Conservation (phyloP, 768 basidiomycete genomes). For the Boletus fagicola region DNA sequence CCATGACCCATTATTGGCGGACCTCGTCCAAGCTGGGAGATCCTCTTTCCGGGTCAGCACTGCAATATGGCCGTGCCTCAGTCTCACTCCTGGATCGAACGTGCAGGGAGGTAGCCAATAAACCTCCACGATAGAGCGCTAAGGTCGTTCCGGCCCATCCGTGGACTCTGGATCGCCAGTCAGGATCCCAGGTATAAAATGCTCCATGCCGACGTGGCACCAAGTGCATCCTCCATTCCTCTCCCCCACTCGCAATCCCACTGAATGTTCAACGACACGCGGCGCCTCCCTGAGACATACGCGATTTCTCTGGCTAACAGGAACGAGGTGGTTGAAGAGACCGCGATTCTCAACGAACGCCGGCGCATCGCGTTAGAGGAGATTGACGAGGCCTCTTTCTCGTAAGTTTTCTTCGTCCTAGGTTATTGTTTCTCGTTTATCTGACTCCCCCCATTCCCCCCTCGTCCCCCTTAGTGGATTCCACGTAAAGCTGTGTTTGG, state of each 20-base stretch:
- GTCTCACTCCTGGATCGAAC: background rate
- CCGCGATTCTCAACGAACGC: background rate
- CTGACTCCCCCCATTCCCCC: background rate
- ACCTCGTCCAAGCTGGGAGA: background rate
- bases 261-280: background rate
- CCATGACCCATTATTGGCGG: background rate
- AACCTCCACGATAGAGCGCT: background rate
- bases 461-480: slow-evolving; percentile 59
- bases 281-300: background rate
- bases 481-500: slow-evolving; percentile 69
- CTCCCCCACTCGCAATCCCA: background rate
- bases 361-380: background rate
- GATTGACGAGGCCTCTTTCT: slow-evolving; percentile 1
- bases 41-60: background rate
- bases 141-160: too few species aligned
- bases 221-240: background rate
- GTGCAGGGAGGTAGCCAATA: background rate
- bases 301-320: background rate
- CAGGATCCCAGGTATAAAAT: background rate
- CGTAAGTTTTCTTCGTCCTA: background rate
- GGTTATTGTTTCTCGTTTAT: background rate
- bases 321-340: background rate
- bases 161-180: too few species aligned
- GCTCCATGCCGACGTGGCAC: background rate
- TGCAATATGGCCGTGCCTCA: background rate